Evolutionary conservation across 2,329 filamentous ascomycete genomes (phyloP).

Genomic region (Ophiostoma triangulosporum): DNA sequence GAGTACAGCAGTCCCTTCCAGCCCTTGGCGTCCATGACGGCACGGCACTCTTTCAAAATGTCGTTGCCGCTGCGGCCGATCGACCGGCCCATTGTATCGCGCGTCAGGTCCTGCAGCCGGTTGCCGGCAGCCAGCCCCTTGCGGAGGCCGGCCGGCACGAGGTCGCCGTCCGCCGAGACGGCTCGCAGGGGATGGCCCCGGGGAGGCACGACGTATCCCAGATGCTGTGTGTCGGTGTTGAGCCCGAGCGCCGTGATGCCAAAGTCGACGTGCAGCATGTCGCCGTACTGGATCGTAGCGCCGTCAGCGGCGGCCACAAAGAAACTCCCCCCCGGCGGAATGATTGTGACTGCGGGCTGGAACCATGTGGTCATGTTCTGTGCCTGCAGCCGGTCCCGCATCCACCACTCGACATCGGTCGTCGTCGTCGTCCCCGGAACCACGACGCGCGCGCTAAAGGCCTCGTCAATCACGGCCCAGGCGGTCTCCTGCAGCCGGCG

Average conservation of each 20-base stretch:
- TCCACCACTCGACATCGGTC: slow-evolving; percentile 36
- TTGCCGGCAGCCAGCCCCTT: slow-evolving; percentile 33
- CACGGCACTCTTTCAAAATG: slow-evolving; percentile 26
- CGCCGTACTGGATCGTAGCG: slow-evolving; percentile 27
- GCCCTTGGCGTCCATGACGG: slow-evolving; percentile 28
- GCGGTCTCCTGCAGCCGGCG: slow-evolving; percentile 33
- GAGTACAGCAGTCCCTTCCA: slow-evolving; percentile 35
- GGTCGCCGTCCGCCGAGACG: slow-evolving; percentile 22
- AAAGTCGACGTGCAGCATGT: slow-evolving; percentile 36
- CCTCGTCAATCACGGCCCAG: slow-evolving; percentile 56
- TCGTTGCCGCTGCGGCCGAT: slow-evolving; percentile 31
- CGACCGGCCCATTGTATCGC: slow-evolving; percentile 25
- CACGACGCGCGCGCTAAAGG: slow-evolving; percentile 44
- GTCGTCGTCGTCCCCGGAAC: slow-evolving; percentile 30
- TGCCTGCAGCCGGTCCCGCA: slow-evolving; percentile 33
- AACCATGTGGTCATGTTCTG: slow-evolving; percentile 41
- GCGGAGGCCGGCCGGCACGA: slow-evolving; percentile 28
- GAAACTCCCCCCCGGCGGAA: slow-evolving; percentile 17
- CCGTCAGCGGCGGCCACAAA: background rate
- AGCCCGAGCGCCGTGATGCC: slow-evolving; percentile 17
- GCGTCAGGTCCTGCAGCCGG: slow-evolving; percentile 33
- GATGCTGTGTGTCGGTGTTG: slow-evolving; percentile 29
- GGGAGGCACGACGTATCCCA: slow-evolving; percentile 33
- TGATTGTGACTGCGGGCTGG: slow-evolving; percentile 31
- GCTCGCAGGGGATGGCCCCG: slow-evolving; percentile 18